A percentile compares a stretch with the other conserved stretches of the same genome.
phyloP scores from a whole-genome alignment of 108 stramenopile species.

The Cyclotella cryptica region DNA sequence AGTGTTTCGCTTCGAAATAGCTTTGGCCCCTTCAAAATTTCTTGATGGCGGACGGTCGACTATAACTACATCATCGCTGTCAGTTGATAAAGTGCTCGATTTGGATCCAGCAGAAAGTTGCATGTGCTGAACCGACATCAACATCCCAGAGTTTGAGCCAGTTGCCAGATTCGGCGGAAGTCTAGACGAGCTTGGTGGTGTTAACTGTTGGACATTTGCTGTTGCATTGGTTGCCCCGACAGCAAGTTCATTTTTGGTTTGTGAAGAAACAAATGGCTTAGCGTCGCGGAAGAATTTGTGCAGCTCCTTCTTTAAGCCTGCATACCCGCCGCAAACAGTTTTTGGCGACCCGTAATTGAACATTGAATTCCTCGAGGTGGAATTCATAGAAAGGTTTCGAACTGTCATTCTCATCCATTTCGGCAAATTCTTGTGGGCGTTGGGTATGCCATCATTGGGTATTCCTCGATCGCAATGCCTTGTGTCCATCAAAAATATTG shows the following conservation, averaged over 20 bases:
- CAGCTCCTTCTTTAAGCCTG: constrained; percentile 57
- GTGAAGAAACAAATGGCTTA: constrained; percentile 40
- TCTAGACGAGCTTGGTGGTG: constrained; percentile 2
- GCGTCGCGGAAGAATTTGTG: constrained; percentile 58
- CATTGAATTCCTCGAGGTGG: constrained; percentile 32
- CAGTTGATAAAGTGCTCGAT: background rate
- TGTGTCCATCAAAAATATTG: constrained; percentile 84
- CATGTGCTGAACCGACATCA: background rate
- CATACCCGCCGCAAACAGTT: constrained; percentile 49
- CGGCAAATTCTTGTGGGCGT: constrained; percentile 66
- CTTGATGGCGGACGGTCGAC: background rate
- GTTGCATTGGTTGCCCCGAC: background rate
- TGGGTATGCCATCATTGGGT: constrained; percentile 58
- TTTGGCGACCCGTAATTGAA: constrained; percentile 29
- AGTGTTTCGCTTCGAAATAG: constrained; percentile 9
- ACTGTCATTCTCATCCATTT: constrained; percentile 81
- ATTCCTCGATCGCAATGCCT: constrained; percentile 82
- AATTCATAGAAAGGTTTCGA: constrained; percentile 60
- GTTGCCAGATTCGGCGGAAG: no score
- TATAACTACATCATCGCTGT: background rate
- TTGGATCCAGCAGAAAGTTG: constrained; percentile 11
- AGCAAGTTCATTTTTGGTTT: constrained; percentile 39
- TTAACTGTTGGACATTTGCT: background rate
- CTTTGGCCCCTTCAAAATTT: constrained; percentile 19
- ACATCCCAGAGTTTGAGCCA: background rate